Evolutionary conservation across 139 green algal species (phyloP).

Genomic region (Pseudopediastrum boryanum): DNA sequence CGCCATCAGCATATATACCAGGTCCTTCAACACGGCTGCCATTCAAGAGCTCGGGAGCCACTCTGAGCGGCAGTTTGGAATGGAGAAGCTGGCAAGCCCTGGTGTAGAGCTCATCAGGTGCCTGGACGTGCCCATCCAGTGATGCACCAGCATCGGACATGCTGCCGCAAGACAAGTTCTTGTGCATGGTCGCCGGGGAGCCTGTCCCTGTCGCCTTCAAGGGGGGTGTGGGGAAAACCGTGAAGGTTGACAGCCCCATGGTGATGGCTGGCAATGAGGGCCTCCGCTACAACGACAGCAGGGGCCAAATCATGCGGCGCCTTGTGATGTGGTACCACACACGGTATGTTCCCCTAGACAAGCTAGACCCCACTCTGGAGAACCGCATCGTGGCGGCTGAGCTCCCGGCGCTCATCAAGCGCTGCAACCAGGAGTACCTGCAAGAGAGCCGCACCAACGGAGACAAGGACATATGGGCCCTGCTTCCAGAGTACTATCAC

Average conservation of each 20-base stretch:
- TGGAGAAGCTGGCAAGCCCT: background rate
- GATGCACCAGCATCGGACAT: background rate
- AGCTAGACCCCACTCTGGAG: constrained; percentile 17
- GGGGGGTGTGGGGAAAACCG: background rate
- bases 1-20: background rate
- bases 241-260: background rate
- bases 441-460: background rate
- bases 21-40: background rate
- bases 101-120: background rate
- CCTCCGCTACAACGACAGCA: constrained; percentile 24
- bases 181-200: constrained; percentile 13
- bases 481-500: background rate
- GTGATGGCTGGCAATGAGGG: constrained; percentile 16
- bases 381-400: background rate
- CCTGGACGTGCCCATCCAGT: background rate
- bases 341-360: background rate
- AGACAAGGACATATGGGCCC: background rate
- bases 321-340: background rate
- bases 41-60: background rate
- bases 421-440: constrained; percentile 4
- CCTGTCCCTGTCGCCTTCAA: constrained; percentile 11
- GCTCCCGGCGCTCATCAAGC: constrained; percentile 17
- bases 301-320: background rate
- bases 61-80: background rate
- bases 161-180: background rate